Evolutionary conservation across 1,139 yeast species (phyloP), one percentile per base, ranked within the genome.

Genomic region (Kazachstania sp.): DNA sequence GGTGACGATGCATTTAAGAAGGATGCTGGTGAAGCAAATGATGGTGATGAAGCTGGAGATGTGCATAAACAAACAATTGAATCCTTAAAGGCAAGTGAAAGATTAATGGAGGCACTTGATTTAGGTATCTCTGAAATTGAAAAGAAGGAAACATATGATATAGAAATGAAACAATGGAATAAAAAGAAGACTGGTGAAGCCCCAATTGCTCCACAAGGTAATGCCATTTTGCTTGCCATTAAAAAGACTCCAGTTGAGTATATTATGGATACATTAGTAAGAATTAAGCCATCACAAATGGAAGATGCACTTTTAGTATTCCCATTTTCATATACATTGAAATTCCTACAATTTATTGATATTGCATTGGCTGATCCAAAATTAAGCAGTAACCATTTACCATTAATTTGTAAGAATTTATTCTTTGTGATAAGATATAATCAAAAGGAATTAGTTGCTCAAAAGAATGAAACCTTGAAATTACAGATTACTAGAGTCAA

Each of bases 1-100:
- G 74, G 72, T 29, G 71, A 67, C 39, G 69, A 71, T 12, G 68
- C 65, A 26, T 69, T 54, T 16, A 58, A 57, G 38, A 29, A 38
- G 18, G 39, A 36, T 29, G 70, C 36, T 19, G 52, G 66, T 1
- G 74, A 68, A 2, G 71, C 65, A 3, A 69, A 58, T 7, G 79
- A 68, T 2, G 77, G 71, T 7, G 75, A 65, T n/a, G 81, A 77
- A 46, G 83, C 78, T 39, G 75, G 78, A 8, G 76, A 77, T 46
- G 97, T 88, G 12, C 77, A 80, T 41, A 83, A 83, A 56, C 96
- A 88, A 66, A 88, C 96, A 0, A 72, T 83, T 63, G 98, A 92
- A 60, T 85, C 97, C 1, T 75, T 92, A 59, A 92, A 92, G 66
- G 94, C 97, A 0, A 97, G 98, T 55, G 99, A 92, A 67, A 83